Evolutionary conservation across 1,139 yeast species (phyloP), one percentile per base, ranked within the genome.

Genomic region (Ogataea hybrid): DNA sequence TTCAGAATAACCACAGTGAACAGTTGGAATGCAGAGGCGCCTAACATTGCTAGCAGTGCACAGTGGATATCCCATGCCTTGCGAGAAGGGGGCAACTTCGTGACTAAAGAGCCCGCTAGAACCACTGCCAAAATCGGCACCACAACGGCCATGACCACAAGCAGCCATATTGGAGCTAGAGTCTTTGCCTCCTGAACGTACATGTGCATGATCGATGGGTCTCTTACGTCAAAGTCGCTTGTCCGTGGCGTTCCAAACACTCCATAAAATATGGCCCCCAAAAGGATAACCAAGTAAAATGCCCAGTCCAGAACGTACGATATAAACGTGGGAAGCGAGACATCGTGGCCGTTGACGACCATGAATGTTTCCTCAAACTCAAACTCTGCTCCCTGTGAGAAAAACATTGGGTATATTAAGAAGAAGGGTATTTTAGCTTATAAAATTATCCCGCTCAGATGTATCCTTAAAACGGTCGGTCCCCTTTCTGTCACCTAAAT

Each of bases 31-130:
- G 74, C 58, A 44, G 66, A 61, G 10, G 71, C 64, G 1, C 74
- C 77, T 40, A 67, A 47, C 23, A 73, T 55, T 12, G 70, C 66
- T 33, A 71, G 54, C 4, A 65, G 41, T 0, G 68, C 72, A 34
- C 63, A 56, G 46, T 67, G 68, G 2, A 69, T 55, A 48, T 73
- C 77, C 78, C 78, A 73, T 0, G 63, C 22, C 42, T 62, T 63
- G 42, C 76, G 54, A 3, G 54, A 28, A 7, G 42, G 59, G 23
- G 48, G 61, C 20, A 16, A 53, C 40, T 5, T 48, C 23, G 39
- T 53, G 32, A 41, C 49, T 21, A 43, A 55, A 43, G 34, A 60
- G 14, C 37, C 67, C 44, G 59, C 59, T 1, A 57, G 10, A 1
- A 62, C 16, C 15, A 68, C 56, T 25, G 61, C 62, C 1, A 65